Evolutionary conservation across 495 filamentous ascomycete genomes (phyloP).

Genomic region (Penicillium subrubescens): DNA sequence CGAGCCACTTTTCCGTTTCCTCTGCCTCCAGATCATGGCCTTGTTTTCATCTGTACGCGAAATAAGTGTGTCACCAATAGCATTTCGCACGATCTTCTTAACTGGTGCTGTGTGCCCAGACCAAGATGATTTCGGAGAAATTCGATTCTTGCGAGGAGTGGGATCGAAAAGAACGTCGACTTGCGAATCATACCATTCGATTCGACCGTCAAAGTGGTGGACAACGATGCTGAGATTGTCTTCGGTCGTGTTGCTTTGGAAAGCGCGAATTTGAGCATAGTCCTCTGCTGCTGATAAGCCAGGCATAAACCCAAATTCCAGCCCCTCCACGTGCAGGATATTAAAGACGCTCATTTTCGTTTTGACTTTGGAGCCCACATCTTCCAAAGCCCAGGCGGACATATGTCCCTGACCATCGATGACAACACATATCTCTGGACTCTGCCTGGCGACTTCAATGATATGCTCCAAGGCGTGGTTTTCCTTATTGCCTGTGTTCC

Average conservation of each 20-base stretch:
- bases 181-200: conserved; percentile 78
- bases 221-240: conserved; percentile 74
- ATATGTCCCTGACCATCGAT: conserved; percentile 83
- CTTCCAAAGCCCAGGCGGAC: conserved; percentile 94
- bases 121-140: conserved; percentile 65
- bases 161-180: conserved; percentile 84
- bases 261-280: conserved; percentile 73
- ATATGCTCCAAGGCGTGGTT: conserved; percentile 78
- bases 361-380: conserved; percentile 73
- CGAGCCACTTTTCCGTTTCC: conserved; percentile 41
- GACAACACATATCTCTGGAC: conserved; percentile 84
- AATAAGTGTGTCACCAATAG: conserved; percentile 74
- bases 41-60: conserved; percentile 80
- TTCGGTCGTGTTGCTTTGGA: conserved; percentile 60
- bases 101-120: conserved; percentile 82
- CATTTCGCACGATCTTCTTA: conserved; percentile 83
- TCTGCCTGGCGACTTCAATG: conserved; percentile 80
- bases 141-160: conserved; percentile 62
- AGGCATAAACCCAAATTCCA: conserved; percentile 67
- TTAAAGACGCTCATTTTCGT: conserved; percentile 79
- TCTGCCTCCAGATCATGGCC: conserved; percentile 82
- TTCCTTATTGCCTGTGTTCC: conserved; percentile 58
- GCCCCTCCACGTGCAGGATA: conserved; percentile 75
- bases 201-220: conserved; percentile 83
- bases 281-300: conserved; percentile 45